phyloP scores from a whole-genome alignment of 495 filamentous ascomycete species.

The Hyaloscypha hepaticicola region DNA sequence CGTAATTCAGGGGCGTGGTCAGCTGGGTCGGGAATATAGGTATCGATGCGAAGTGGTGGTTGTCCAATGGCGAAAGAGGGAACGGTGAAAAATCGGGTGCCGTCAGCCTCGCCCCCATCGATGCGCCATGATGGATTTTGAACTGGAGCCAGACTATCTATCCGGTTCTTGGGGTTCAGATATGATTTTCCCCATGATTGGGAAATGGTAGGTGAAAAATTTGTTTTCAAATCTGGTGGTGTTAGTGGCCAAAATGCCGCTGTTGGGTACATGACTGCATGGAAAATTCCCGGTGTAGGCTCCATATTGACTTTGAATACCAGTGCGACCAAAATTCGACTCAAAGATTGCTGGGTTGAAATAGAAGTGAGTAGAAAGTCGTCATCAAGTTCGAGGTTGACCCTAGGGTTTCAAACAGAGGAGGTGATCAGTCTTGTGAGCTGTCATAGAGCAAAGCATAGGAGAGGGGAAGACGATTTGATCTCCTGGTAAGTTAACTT shows the following conservation, averaged over 20 bases:
- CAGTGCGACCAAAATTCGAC: too few species aligned
- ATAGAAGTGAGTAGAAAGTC: too few species aligned
- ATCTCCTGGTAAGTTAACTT: too few species aligned
- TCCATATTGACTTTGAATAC: conserved; percentile 10
- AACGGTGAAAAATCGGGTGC: conserved; percentile 24
- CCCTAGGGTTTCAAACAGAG: too few species aligned
- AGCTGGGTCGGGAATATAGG: conserved; percentile 15
- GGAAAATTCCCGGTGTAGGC: conserved; percentile 16
- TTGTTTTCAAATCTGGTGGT: background rate
- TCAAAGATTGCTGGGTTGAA: too few species aligned
- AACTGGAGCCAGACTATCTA: conserved; percentile 16
- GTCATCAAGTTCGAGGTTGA: too few species aligned
- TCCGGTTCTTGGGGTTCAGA: conserved; percentile 26
- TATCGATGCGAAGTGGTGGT: conserved; percentile 23
- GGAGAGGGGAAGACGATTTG: too few species aligned
- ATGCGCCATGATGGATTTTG: conserved; percentile 13
- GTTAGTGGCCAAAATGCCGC: conserved; percentile 2
- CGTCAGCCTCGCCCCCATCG: conserved; percentile 21
- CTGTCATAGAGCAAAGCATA: too few species aligned
- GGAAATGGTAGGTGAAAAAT: background rate
- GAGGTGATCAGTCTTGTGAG: too few species aligned
- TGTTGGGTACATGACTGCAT: conserved; percentile 20
- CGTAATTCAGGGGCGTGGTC: background rate
- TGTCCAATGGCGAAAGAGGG: conserved; percentile 18
- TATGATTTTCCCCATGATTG: conserved; percentile 11